phyloP scores from a whole-genome alignment of 1,284 basidiomycete species.

The Erythrobasidium hasegawianum region DNA sequence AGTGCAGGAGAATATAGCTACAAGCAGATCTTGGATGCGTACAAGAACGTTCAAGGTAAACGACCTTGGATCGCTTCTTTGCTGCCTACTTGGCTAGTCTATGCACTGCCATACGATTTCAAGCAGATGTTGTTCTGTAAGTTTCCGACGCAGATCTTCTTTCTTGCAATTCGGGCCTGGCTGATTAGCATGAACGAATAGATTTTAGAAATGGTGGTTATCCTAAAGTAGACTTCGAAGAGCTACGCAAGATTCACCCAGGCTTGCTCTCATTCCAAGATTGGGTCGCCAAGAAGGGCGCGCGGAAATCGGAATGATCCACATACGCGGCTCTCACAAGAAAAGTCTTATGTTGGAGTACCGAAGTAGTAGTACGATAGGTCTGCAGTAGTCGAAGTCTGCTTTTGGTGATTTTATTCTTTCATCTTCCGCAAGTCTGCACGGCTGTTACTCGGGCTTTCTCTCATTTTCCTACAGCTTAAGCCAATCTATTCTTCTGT shows the following conservation, averaged over 20 bases:
- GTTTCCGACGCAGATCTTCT: neutral
- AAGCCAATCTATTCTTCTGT: no score
- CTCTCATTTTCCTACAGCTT: no score
- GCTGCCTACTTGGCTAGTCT: slow-evolving; percentile 1
- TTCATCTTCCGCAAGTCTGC: no score
- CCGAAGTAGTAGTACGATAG: no score
- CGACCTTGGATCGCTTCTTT: slow-evolving; percentile 15
- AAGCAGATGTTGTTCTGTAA: slow-evolving; percentile 20
- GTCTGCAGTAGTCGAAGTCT: no score
- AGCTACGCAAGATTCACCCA: slow-evolving; percentile 1
- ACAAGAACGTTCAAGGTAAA: neutral
- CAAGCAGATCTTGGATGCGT: neutral
- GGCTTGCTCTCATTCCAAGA: neutral
- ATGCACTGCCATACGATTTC: slow-evolving; percentile 5
- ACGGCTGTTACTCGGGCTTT: no score
- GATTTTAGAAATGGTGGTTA: slow-evolving; percentile 6
- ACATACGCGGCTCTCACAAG: no score
- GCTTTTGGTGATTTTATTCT: no score
- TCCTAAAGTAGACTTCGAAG: neutral
- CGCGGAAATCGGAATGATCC: no score
- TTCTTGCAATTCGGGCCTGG: neutral
- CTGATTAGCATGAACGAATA: neutral
- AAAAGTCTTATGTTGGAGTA: no score
- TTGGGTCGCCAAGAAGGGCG: neutral
- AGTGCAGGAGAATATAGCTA: slow-evolving; percentile 6